Evolutionary conservation across 352 stramenopile species (phyloP).

Genomic region (Phytophthora capsici): DNA sequence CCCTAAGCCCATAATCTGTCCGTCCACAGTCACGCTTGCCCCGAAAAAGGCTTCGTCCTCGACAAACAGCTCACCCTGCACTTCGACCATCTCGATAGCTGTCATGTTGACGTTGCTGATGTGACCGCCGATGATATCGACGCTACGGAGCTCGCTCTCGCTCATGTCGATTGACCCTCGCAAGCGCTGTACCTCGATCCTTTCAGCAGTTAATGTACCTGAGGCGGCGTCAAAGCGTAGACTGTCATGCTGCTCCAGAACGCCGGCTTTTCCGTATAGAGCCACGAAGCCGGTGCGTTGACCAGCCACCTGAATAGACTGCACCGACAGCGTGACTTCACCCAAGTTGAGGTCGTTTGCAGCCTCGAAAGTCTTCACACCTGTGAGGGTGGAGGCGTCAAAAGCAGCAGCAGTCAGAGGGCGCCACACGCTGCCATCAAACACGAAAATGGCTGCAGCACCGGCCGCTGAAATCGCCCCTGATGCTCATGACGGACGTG

Average conservation of each 20-base stretch:
- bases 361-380: slow-evolving; percentile 65
- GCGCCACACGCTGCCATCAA: slow-evolving; percentile 67
- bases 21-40: slow-evolving; percentile 83
- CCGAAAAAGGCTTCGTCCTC: slow-evolving; percentile 86
- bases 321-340: slow-evolving; percentile 71
- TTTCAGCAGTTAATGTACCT: slow-evolving; percentile 45
- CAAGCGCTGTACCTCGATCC: slow-evolving; percentile 55
- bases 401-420: slow-evolving; percentile 70
- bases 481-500: slow-evolving; percentile 74
- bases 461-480: slow-evolving; percentile 54
- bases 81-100: slow-evolving; percentile 67
- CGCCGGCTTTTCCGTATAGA: slow-evolving; percentile 73
- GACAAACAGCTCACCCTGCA: slow-evolving; percentile 86
- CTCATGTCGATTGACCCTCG: slow-evolving; percentile 82
- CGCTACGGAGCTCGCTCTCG: slow-evolving; percentile 65
- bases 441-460: slow-evolving; percentile 70
- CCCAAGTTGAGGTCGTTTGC: slow-evolving; percentile 81
- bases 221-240: slow-evolving; percentile 69
- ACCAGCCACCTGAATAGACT: slow-evolving; percentile 65
- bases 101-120: slow-evolving; percentile 85
- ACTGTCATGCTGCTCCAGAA: slow-evolving; percentile 62
- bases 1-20: slow-evolving; percentile 90
- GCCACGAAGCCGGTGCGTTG: slow-evolving; percentile 64
- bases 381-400: slow-evolving; percentile 62
- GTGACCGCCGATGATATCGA: slow-evolving; percentile 79